These are phyloP conservation scores for Yarrowia osloensis DNA, from an alignment of 805 yeast genomes.

Conservation along the genomic window DNA sequence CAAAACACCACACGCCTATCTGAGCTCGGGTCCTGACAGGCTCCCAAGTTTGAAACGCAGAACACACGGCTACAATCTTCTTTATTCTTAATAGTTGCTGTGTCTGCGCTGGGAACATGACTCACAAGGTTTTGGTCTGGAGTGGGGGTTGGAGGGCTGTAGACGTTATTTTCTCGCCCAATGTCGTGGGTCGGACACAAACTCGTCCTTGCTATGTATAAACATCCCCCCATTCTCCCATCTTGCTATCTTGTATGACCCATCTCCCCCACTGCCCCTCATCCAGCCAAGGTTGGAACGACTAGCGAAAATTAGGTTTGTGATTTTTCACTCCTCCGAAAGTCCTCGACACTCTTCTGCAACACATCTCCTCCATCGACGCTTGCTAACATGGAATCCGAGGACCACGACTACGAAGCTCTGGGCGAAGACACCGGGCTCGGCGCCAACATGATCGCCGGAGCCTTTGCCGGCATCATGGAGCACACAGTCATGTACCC, in stretches of 20 bases:
- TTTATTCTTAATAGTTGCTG: constrained; percentile 14
- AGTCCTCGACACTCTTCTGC: constrained; percentile 10
- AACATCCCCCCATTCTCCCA: no score
- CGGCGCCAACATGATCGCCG: constrained; percentile 80
- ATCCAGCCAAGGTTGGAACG: background rate
- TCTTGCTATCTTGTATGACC: no score
- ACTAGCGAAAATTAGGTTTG: background rate
- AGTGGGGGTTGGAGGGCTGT: no score
- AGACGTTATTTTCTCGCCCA: no score
- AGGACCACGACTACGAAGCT: constrained; percentile 73
- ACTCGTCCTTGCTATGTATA: no score
- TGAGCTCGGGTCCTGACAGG: background rate
- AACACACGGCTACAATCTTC: constrained; percentile 1
- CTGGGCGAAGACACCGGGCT: constrained; percentile 85
- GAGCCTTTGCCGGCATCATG: constrained; percentile 99
- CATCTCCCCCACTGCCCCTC: background rate
- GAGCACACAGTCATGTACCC: constrained; percentile 98
- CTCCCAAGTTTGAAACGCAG: background rate
- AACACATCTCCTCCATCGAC: constrained; percentile 22
- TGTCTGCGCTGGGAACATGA: constrained; percentile 2
- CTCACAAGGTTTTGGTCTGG: background rate
- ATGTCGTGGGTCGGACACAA: no score
- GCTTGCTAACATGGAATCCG: constrained; percentile 31
- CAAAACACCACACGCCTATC: background rate
- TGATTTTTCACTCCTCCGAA: constrained; percentile 23